Evolutionary conservation across 768 basidiomycete species (phyloP).

Genomic region (Kondoa subrosea): DNA sequence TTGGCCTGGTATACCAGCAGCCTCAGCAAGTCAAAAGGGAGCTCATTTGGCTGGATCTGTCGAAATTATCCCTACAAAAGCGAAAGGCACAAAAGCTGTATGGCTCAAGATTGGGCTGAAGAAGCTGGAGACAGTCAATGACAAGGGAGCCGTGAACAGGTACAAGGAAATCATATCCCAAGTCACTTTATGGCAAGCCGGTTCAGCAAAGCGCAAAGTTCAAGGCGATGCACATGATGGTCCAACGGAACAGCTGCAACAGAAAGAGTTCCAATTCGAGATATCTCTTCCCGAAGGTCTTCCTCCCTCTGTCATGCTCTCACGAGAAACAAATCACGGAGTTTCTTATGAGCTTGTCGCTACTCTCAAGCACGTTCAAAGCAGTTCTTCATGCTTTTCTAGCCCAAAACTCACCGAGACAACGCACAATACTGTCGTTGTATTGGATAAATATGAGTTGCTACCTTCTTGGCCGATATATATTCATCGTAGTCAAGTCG

Average conservation of each 20-base stretch:
- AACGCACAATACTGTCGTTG: not conserved
- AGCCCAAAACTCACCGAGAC: not conserved
- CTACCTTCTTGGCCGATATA: conserved; percentile 4
- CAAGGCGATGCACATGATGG: not conserved
- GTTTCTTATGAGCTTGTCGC: conserved; percentile 5
- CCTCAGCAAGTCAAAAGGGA: not conserved
- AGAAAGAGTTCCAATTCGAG: not conserved
- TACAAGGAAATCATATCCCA: not conserved
- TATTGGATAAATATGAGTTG: conserved; percentile 6
- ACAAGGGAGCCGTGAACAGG: not conserved
- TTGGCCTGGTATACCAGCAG: not conserved
- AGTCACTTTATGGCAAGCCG: not conserved
- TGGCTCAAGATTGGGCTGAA: not conserved
- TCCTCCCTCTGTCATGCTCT: not conserved
- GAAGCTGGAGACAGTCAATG: not conserved
- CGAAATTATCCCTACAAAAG: not conserved
- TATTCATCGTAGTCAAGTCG: not conserved
- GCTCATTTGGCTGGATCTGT: not conserved
- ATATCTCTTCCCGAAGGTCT: not conserved
- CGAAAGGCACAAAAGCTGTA: not conserved
- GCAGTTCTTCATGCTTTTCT: conserved; percentile 1
- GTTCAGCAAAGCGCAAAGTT: not conserved
- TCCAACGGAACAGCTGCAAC: not conserved
- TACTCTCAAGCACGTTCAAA: not conserved
- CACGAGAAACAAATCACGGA: conserved; percentile 1